These are phyloP conservation scores for Cytidiella melzeri DNA, from an alignment of 768 basidiomycete species.

Conservation along the genomic window DNA sequence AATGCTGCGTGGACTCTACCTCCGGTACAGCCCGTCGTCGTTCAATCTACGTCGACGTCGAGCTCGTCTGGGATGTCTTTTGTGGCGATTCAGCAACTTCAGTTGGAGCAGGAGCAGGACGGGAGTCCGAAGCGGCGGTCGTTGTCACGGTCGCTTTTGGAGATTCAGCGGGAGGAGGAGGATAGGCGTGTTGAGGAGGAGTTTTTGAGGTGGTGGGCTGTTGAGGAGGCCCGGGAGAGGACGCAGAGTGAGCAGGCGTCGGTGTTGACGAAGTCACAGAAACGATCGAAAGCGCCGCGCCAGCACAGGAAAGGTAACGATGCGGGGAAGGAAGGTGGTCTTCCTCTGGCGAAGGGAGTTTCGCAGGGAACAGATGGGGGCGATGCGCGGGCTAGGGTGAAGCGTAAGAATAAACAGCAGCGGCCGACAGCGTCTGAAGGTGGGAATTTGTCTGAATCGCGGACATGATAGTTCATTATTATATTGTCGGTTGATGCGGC, in stretches of 20 bases:
- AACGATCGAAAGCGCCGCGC: neutral
- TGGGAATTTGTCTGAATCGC: neutral
- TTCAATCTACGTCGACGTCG: slow-evolving; percentile 18
- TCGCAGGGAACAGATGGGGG: neutral
- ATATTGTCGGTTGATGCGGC: no score
- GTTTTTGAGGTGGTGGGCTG: slow-evolving; percentile 87
- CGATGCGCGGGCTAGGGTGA: neutral
- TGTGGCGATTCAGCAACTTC: slow-evolving; percentile 77
- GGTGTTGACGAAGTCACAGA: slow-evolving; percentile 1
- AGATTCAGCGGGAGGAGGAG: slow-evolving; percentile 85
- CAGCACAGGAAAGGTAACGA: neutral
- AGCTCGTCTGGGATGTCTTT: slow-evolving; percentile 47
- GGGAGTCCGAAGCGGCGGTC: slow-evolving; percentile 38
- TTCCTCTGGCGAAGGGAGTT: neutral
- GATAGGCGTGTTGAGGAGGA: slow-evolving; percentile 63
- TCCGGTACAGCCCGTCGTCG: slow-evolving; percentile 42
- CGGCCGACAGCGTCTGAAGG: neutral
- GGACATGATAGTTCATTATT: neutral
- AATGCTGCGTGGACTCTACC: slow-evolving; percentile 60
- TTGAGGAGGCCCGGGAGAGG: slow-evolving; percentile 75
- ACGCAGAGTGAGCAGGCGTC: slow-evolving; percentile 43
- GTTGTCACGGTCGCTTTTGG: slow-evolving; percentile 59
- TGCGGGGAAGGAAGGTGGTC: neutral
- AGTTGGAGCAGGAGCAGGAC: slow-evolving; percentile 45
- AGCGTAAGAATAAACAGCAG: neutral